Evolutionary conservation across 805 yeast species (phyloP), one percentile per base, ranked within the genome.

Genomic region (Myxozyma kluyveri): DNA sequence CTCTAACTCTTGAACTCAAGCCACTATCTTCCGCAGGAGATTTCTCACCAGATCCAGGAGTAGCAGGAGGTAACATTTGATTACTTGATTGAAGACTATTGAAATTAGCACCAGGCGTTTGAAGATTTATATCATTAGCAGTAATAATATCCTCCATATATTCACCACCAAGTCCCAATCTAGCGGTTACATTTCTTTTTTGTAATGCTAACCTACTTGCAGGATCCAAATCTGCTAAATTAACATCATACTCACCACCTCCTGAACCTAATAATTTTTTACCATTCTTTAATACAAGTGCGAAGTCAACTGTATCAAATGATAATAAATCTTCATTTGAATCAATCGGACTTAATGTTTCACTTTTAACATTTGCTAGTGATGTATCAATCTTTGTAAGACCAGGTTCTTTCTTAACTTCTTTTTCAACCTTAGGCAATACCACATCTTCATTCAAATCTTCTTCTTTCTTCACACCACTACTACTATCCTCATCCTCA

Each of bases 1-100:
- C 98, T 56, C 88, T 79, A 75, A 89, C 78, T 67, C 97, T 80
- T 95, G 64, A 60, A 33, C 61, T 59, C 35, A 59, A 32, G 14
- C 56, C 90, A 45, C 85, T 75, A 41, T 63, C 65, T 4, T 52
- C 60, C 3, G 33, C 55, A 7, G 59, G 42, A 10, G 56, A 40
- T 23, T 36, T 40, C 22, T 52, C 47, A 23, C 26, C 36, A 26
- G 40, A 36, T 5, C 29, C 33, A 3, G 52, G 51, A 12, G 59
- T 54, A 24, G 50, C 37, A 33, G 45, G 31, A 38, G 42, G 40
- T 36, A 54, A 45, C n/a, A 39, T 45, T 10, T 43, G 43, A 4
- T 47, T 36, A n/a, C n/a, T n/a, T n/a, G n/a, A n/a, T n/a, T n/a
- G n/a, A 7, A 24, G 37, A 6, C 31, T 46, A 5, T 41, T 45